phyloP scores from a whole-genome alignment of 148 eudicot genomes.

The Oxyria digyna region DNA sequence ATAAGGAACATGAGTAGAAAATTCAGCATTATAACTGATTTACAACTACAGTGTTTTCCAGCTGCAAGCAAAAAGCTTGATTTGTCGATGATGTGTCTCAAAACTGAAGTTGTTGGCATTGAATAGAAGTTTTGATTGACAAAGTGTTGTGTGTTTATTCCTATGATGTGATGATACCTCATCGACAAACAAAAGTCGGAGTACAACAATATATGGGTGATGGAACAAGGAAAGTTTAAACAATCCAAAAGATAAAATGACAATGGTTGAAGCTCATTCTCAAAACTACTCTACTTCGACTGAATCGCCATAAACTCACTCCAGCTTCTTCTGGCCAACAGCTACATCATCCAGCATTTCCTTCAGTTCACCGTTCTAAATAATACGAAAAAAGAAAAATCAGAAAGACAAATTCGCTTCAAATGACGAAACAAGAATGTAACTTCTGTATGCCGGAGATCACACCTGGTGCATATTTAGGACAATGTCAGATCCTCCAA shows the following conservation, averaged over 20 bases:
- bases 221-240: neutral
- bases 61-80: neutral
- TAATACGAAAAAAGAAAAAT: neutral
- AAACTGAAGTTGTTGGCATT: neutral
- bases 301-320: neutral
- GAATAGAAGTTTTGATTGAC: neutral
- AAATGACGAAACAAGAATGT: neutral
- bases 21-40: neutral
- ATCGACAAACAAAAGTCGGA: neutral
- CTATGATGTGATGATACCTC: neutral
- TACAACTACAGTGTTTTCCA: neutral
- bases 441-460: neutral
- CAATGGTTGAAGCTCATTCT: neutral
- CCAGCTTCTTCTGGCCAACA: constrained; percentile 17
- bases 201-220: no score
- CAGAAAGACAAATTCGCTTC: neutral
- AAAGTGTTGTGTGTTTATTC: neutral
- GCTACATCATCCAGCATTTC: constrained; percentile 35
- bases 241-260: neutral
- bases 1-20: neutral
- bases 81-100: no score
- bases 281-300: neutral
- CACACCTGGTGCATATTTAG: constrained; percentile 67
- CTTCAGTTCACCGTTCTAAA: constrained; percentile 44
- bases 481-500: constrained; percentile 76